Base-by-base conservation (phyloP, 2,329 filamentous ascomycete species). In the Lasiodiplodia theobromae region DNA sequence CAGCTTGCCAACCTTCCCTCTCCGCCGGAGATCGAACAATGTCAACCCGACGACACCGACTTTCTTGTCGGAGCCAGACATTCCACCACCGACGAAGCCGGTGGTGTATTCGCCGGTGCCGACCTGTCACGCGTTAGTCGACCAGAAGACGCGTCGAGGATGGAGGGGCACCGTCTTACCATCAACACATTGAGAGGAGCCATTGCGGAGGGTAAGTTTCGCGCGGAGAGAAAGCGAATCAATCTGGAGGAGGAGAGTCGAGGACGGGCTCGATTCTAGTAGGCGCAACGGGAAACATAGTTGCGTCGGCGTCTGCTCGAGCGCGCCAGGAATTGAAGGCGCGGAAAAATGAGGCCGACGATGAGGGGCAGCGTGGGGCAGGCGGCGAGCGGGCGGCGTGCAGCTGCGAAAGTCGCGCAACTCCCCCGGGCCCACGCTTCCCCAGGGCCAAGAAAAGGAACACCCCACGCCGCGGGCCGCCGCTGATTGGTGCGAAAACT, bases 11-110 rank as follows among this genome's bases (percentile, higher is more conserved):
- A 97, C 94, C 82, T 97, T 97, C 74, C 94, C 94, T 78, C 94
- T 87, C 71, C 94, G 87, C 70, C 94, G 89, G 72, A 97, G 86
- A 79, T 97, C 94, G 79, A 97, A 97, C 73, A 97, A 85, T 28
- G 92, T 95, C 78, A 97, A 83, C 51, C 92, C 94, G 21, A 97
- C 94, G 11, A 97, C 95, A 69, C 95, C 94, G 62, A 97, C 92
- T 81, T 97, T 97, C 85, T 97, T 97, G 86, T 97, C 95, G 62
- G 93, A 97, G 12, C 88, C 90, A 4, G 93, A 97, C 64, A 90
- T 91, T 69, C 91, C 91, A 70, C 89, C 90, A 69, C 92, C 93
- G 68, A 97, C 94, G 74, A 96, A 97, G 69, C 94, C 94, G 53
- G 95, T 97, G 75, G 95, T 97, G 86, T 64, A 64, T 86, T 97